Percentiles rank a stretch among this genome's conserved stretches.
Evolutionary conservation across 2,329 filamentous ascomycete genomes (phyloP).

Genomic region (Diaporthe ampelina): DNA sequence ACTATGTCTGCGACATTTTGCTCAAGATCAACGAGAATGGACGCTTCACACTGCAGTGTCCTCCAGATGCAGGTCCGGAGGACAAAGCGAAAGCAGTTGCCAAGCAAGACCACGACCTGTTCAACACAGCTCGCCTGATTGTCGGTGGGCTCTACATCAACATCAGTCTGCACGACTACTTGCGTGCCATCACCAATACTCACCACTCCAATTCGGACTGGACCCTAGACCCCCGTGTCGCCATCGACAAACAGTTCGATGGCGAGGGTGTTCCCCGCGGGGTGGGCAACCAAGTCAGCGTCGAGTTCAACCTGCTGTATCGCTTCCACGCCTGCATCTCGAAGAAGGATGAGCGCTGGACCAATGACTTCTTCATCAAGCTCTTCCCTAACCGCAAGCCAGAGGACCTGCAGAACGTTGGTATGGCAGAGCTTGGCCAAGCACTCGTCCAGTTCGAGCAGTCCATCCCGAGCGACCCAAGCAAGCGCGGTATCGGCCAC

Average conservation of each 20-base stretch:
- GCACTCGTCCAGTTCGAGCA: constrained; percentile 53
- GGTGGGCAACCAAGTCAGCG: constrained; percentile 76
- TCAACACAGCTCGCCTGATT: constrained; percentile 69
- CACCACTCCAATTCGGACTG: constrained; percentile 64
- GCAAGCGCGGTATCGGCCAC: constrained; percentile 62
- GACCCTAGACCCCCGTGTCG: constrained; percentile 72
- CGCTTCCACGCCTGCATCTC: constrained; percentile 75
- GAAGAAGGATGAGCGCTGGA: constrained; percentile 73
- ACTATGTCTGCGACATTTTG: constrained; percentile 68
- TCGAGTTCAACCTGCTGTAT: constrained; percentile 78
- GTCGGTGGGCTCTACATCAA: constrained; percentile 69
- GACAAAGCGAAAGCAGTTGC: constrained; percentile 49
- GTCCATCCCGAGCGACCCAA: constrained; percentile 58
- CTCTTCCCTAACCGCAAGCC: constrained; percentile 30
- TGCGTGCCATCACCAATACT: constrained; percentile 72
- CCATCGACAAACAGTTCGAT: constrained; percentile 55
- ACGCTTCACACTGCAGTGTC: constrained; percentile 63
- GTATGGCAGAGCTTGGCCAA: constrained; percentile 43
- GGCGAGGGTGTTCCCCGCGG: constrained; percentile 65
- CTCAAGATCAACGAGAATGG: constrained; percentile 76
- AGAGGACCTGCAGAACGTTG: constrained; percentile 21
- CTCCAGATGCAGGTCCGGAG: not conserved
- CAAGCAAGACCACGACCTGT: constrained; percentile 62
- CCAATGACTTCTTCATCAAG: constrained; percentile 65
- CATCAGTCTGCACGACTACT: constrained; percentile 71